These are phyloP conservation scores for Boechera divaricarpa DNA, from an alignment of 345 rosid species.

Conservation along the genomic window DNA sequence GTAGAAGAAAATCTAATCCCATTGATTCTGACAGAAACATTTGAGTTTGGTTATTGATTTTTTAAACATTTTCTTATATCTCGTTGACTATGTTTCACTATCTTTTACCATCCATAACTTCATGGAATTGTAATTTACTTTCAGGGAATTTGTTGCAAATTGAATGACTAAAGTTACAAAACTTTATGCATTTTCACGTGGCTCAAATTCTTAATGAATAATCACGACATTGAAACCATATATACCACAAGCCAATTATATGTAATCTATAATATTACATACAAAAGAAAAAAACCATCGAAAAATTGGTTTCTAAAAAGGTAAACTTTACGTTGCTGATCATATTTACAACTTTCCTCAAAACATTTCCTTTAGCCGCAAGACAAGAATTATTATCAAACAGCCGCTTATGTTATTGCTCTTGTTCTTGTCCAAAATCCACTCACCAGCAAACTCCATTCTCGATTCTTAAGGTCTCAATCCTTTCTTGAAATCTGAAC, in stretches of 20 bases:
- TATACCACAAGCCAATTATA: slow-evolving; percentile 25
- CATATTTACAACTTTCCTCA: slow-evolving; percentile 36
- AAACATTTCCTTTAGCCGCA: slow-evolving; percentile 7
- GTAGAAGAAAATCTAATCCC: slow-evolving; percentile 48
- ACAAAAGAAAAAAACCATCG: neutral
- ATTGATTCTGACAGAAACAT: slow-evolving; percentile 39
- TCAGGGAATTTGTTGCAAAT: neutral
- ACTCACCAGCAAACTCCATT: slow-evolving; percentile 23
- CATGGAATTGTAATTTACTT: neutral
- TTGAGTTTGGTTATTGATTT: slow-evolving; percentile 19
- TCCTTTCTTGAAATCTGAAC: slow-evolving; percentile 7
- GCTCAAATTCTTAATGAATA: neutral
- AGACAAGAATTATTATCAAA: slow-evolving; percentile 12
- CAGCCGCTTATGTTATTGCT: slow-evolving; percentile 21
- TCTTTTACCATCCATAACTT: neutral
- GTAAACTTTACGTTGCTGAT: slow-evolving; percentile 24
- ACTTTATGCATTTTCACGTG: neutral
- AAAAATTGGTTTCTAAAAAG: slow-evolving; percentile 32
- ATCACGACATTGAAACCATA: slow-evolving; percentile 4
- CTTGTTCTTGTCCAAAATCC: slow-evolving; percentile 24
- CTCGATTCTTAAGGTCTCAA: slow-evolving; percentile 1
- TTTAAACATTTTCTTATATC: neutral
- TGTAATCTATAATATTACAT: slow-evolving; percentile 16
- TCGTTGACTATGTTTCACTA: neutral
- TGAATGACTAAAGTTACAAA: neutral